These are phyloP conservation scores for Filosporella fistucella DNA, from an alignment of 495 filamentous ascomycete species.

Conservation along the genomic window DNA sequence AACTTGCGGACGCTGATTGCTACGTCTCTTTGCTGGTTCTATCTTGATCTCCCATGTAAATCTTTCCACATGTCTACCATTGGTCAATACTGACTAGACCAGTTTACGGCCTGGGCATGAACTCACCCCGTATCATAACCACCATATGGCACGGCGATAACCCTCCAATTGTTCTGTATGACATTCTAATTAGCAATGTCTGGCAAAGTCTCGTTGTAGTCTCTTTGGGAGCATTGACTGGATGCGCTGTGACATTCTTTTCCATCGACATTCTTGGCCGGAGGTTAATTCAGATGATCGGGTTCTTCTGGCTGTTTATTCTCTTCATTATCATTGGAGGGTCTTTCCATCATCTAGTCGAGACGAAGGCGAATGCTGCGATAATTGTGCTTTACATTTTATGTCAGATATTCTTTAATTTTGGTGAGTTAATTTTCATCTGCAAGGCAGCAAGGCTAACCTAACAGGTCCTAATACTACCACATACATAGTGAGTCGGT, in stretches of 20 bases:
- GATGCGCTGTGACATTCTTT: slow-evolving; percentile 30
- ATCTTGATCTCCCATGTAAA: background rate
- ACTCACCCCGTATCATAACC: slow-evolving; percentile 63
- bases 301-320: slow-evolving; percentile 33
- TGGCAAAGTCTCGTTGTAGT: slow-evolving; percentile 33
- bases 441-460: background rate
- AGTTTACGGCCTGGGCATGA: slow-evolving; percentile 76
- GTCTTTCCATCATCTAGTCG: slow-evolving; percentile 19
- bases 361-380: slow-evolving; percentile 17
- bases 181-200: slow-evolving; percentile 27
- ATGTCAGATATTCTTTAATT: slow-evolving; percentile 34
- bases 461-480: slow-evolving; percentile 35
- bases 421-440: slow-evolving; percentile 1
- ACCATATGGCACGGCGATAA: slow-evolving; percentile 54
- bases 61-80: background rate
- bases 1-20: slow-evolving; percentile 69
- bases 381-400: slow-evolving; percentile 29
- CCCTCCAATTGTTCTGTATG: slow-evolving; percentile 29
- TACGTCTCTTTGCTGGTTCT: slow-evolving; percentile 78
- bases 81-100: slow-evolving; percentile 47
- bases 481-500: slow-evolving; percentile 29
- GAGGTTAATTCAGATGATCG: slow-evolving; percentile 31
- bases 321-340: slow-evolving; percentile 35
- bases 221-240: slow-evolving; percentile 31
- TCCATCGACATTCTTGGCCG: slow-evolving; percentile 34